phyloP scores from a whole-genome alignment of 169 alveolate genomes.

The Cryptosporidium canis region DNA sequence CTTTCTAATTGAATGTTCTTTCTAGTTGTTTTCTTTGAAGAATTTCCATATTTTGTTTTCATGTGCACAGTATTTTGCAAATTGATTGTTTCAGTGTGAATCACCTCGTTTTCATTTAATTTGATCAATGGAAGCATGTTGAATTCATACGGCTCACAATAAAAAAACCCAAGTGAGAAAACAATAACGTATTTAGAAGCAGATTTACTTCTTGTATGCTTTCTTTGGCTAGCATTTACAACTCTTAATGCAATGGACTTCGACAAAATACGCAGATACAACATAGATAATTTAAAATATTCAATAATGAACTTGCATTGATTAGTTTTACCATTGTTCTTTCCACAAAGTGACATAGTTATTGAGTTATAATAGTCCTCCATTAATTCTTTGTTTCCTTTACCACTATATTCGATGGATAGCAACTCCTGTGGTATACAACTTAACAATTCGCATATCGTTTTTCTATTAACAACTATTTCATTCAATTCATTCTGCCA shows the following conservation, averaged over 20 bases:
- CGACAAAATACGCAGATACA: constrained; percentile 23
- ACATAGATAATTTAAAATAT: constrained; percentile 23
- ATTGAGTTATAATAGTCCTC: neutral
- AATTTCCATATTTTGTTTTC: neutral
- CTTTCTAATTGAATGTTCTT: neutral
- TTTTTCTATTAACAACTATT: constrained; percentile 40
- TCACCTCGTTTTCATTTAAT: neutral
- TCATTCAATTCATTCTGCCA: constrained; percentile 63
- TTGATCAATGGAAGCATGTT: neutral
- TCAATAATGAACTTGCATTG: constrained; percentile 18
- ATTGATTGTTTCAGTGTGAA: neutral
- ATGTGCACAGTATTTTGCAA: neutral
- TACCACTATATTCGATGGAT: neutral
- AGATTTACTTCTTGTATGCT: neutral
- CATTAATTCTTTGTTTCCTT: neutral
- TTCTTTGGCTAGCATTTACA: neutral
- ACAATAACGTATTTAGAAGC: constrained; percentile 4
- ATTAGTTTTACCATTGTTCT: neutral
- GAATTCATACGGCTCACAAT: constrained; percentile 30
- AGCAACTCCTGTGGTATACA: constrained; percentile 54
- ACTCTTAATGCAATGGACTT: constrained; percentile 53
- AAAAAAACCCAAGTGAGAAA: constrained; percentile 17
- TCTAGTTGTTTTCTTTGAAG: neutral
- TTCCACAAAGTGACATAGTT: neutral
- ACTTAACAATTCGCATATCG: constrained; percentile 59